Percentiles rank a stretch among this genome's conserved stretches.
These are phyloP conservation scores for Vaccinium myrtillus DNA, from an alignment of 148 eudicot genomes.

Conservation along the genomic window DNA sequence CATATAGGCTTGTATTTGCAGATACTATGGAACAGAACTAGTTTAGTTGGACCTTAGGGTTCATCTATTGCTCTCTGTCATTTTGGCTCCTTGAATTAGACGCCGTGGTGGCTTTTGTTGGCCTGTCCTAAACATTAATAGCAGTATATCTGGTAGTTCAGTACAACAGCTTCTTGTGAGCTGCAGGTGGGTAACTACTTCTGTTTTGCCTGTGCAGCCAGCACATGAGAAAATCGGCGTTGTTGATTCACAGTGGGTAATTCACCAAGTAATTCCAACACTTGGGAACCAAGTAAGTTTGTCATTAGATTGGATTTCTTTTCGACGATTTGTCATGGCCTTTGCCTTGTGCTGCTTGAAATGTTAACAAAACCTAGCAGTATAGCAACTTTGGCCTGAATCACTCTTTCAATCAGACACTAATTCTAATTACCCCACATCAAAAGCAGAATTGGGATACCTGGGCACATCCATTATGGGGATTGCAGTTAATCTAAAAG, in stretches of 20 bases:
- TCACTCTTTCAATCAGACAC: neutral
- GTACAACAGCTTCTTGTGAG: neutral
- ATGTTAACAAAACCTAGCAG: no score
- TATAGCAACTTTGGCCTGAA: no score
- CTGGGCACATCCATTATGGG: neutral
- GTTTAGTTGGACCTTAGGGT: neutral
- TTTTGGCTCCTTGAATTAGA: neutral
- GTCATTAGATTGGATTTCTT: neutral
- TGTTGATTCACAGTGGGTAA: conserved; percentile 80
- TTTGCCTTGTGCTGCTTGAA: no score
- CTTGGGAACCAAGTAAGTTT: conserved; percentile 60
- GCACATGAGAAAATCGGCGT: conserved; percentile 93
- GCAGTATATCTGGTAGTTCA: neutral
- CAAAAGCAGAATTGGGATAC: neutral
- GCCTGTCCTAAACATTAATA: neutral
- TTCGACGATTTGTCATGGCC: no score
- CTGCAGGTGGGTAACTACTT: neutral
- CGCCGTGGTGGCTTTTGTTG: no score
- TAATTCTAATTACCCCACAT: neutral
- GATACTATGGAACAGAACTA: neutral
- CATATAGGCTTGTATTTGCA: neutral
- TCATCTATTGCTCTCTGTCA: neutral
- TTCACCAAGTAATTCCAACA: conserved; percentile 79
- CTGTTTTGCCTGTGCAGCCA: conserved; percentile 47
- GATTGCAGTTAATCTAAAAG: neutral